Base-by-base conservation (phyloP, 495 filamentous ascomycete species). In the Margaritispora aquatica region DNA sequence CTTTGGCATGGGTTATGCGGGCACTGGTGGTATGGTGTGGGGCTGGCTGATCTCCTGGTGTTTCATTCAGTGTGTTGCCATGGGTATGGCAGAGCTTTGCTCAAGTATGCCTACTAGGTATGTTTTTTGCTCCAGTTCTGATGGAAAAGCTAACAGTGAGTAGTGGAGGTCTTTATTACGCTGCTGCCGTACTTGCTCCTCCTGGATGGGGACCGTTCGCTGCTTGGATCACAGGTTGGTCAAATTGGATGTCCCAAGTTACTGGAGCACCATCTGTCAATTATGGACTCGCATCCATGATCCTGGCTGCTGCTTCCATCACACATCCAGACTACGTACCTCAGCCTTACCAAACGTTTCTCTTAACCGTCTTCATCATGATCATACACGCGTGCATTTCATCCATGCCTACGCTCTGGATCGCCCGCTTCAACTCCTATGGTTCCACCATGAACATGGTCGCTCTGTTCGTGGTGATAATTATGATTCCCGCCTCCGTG, bases 1-100 rank as follows among this genome's bases (percentile, higher is more conserved):
- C 63, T 92, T 89, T 77, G 88, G 88, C 56, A 86, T 92, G 80
- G 88, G 88, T 54, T 91, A 91, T 73, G 88, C 88, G 20, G 88
- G 88, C 11, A 88, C 86, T 1, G 87, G 83, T 13, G 87, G 86
- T n/a, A 90, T 90, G 86, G 85, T 85, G 1, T 90, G 88, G 88
- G 88, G 88, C 19, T 92, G 88, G 88, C 72, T 92, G 29, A 75
- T 91, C 55, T 85, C 85, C 23, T 88, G 89, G 77, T 51, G 84
- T 15, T 89, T 88, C 55, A 89, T 92, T 52, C 81, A 89, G 67
- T 88, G 83, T 66, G 80, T 91, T 58, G 86, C 85, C 4, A 77
- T 82, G 73, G 74, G 77, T 36, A 86, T 87, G 84, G 84, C 83
- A 1, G 85, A 87, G 69, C 71, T 88, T 17, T 86, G 84, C 66